A percentile compares a stretch with the other conserved stretches of the same genome.
Evolutionary conservation across 192 early-diverging fungal genomes (phyloP).

Genomic region (Coemansia sp.): DNA sequence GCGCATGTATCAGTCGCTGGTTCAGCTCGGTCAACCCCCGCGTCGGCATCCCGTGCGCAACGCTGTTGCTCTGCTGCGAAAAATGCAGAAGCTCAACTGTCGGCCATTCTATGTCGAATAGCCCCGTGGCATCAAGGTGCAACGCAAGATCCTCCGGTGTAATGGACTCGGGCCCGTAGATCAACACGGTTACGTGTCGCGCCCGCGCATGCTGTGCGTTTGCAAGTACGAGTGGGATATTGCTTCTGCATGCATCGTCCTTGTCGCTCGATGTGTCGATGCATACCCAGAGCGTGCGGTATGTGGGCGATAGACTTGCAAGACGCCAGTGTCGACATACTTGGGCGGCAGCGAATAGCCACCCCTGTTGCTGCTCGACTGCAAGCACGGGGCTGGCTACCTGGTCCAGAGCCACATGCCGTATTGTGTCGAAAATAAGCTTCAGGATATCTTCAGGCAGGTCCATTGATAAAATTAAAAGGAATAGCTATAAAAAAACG

Average conservation of each 20-base stretch:
- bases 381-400: not conserved
- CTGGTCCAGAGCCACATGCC: not conserved
- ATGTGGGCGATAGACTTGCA: not conserved
- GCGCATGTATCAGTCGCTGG: not conserved
- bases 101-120: constrained; percentile 2
- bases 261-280: not conserved
- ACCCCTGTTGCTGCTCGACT: not conserved
- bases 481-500: too few relatives aligned
- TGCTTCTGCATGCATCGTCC: not conserved
- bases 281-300: not conserved
- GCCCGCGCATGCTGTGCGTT: not conserved
- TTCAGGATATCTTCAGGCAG: not conserved
- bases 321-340: constrained; percentile 13
- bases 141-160: not conserved
- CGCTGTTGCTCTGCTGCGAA: not conserved
- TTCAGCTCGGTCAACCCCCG: not conserved
- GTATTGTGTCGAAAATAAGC: not conserved
- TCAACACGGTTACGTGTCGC: constrained; percentile 1
- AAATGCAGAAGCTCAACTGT: not conserved
- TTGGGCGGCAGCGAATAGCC: not conserved
- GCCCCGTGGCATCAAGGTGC: not conserved
- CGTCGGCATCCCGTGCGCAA: too few relatives aligned
- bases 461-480: too few relatives aligned
- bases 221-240: not conserved
- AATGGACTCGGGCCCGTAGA: not conserved